Evolutionary conservation across 2,329 filamentous ascomycete genomes (phyloP).

Genomic region (Chrysoporthe puriensis): DNA sequence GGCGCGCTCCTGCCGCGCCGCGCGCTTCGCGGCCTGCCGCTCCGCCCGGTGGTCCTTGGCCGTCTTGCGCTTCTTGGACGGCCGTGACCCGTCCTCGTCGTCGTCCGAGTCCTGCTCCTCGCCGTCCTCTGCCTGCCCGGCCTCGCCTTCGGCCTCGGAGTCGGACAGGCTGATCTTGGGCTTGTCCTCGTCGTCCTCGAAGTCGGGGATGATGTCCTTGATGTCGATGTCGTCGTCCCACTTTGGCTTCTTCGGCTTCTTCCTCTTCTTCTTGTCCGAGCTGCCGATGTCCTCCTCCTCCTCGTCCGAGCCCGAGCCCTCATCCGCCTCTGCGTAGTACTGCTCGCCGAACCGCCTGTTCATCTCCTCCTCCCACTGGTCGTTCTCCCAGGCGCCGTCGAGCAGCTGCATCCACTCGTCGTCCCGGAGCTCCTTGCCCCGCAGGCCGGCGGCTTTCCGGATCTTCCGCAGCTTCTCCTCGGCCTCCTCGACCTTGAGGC

Average conservation of each 20-base stretch:
- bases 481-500: slow-evolving; percentile 88
- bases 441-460: slow-evolving; percentile 83
- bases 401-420: slow-evolving; percentile 85
- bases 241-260: slow-evolving; percentile 76
- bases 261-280: slow-evolving; percentile 65
- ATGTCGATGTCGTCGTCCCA: slow-evolving; percentile 99
- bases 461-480: slow-evolving; percentile 86
- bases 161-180: slow-evolving; percentile 62
- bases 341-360: slow-evolving; percentile 82
- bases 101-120: slow-evolving; percentile 39
- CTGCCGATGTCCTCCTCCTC: slow-evolving; percentile 49
- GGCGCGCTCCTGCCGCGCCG: slow-evolving; percentile 78
- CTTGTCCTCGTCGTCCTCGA: slow-evolving; percentile 65
- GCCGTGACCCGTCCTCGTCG: slow-evolving; percentile 47
- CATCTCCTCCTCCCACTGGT: slow-evolving; percentile 92
- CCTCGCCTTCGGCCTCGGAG: slow-evolving; percentile 48
- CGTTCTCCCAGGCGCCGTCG: slow-evolving; percentile 86
- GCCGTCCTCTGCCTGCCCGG: slow-evolving; percentile 41
- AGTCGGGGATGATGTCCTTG: slow-evolving; percentile 86
- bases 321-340: slow-evolving; percentile 77
- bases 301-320: slow-evolving; percentile 66
- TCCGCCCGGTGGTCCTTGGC: slow-evolving; percentile 64
- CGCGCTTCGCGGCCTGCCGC: slow-evolving; percentile 63
- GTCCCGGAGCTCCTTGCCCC: slow-evolving; percentile 66
- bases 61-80: slow-evolving; percentile 62